These are phyloP conservation scores for Trichophyton schoenleinii DNA, from an alignment of 2,329 filamentous ascomycete species.

Conservation along the genomic window DNA sequence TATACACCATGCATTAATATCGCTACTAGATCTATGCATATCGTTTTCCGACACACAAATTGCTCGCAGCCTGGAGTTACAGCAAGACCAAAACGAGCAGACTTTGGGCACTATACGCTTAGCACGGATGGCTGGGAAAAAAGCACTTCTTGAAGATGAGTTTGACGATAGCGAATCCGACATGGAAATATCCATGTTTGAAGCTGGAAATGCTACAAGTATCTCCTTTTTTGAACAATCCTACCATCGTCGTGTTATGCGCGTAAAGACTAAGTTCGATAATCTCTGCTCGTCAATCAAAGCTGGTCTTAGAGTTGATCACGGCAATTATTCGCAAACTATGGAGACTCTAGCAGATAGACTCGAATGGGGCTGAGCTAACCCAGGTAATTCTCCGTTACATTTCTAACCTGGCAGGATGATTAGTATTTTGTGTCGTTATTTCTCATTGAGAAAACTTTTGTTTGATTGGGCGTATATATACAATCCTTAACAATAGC, in stretches of 20 bases:
- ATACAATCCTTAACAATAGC: not conserved
- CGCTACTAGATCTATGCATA: constrained; percentile 62
- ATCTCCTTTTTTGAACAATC: constrained; percentile 28
- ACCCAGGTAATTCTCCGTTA: not conserved
- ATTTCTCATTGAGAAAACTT: not conserved
- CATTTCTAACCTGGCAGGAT: not conserved
- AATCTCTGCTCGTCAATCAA: constrained; percentile 56
- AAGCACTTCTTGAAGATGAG: constrained; percentile 16
- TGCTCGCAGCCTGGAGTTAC: constrained; percentile 27
- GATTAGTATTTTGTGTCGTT: not conserved
- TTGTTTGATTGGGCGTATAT: not conserved
- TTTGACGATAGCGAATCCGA: constrained; percentile 17
- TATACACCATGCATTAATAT: constrained; percentile 60
- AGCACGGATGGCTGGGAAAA: constrained; percentile 5
- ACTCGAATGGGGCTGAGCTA: constrained; percentile 42
- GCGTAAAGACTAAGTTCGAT: constrained; percentile 52
- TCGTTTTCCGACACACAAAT: constrained; percentile 51
- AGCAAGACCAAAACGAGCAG: constrained; percentile 26
- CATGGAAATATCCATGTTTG: constrained; percentile 26
- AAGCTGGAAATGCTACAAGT: constrained; percentile 29
- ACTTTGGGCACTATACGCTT: constrained; percentile 12
- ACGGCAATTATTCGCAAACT: constrained; percentile 55
- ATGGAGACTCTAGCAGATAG: constrained; percentile 78
- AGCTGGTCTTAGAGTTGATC: constrained; percentile 60
- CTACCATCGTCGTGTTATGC: constrained; percentile 42